Conservation (phyloP, 164 flowering plant genomes). For the Piper longum region DNA sequence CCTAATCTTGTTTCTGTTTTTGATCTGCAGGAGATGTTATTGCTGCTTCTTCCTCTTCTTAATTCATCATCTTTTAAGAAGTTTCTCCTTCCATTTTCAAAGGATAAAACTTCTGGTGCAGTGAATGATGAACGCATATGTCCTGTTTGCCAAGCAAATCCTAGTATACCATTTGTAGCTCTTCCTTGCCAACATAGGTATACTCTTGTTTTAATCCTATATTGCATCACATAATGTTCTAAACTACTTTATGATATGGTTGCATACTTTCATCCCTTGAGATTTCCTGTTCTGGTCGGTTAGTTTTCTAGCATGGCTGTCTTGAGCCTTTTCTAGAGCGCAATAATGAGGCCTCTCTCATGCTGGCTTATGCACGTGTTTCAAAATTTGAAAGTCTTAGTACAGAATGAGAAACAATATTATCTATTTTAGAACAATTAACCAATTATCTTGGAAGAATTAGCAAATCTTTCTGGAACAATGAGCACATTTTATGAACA, state of each 20-base stretch:
- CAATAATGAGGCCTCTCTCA: not conserved
- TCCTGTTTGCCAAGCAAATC: slow-evolving; percentile 72
- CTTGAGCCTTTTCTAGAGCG: not conserved
- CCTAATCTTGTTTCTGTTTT: not conserved
- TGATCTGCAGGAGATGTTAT: slow-evolving; percentile 76
- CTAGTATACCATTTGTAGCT: slow-evolving; percentile 76
- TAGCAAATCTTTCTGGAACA: not conserved
- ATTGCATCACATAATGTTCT: too few relatives aligned
- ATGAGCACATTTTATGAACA: not conserved
- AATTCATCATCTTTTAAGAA: slow-evolving; percentile 74
- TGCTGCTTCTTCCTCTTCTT: slow-evolving; percentile 90
- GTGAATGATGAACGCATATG: slow-evolving; percentile 41
- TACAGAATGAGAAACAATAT: too few relatives aligned
- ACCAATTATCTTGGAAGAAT: not conserved
- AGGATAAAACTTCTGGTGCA: slow-evolving; percentile 60
- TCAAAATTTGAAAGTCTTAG: not conserved
- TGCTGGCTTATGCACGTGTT: not conserved
- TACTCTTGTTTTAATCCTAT: not conserved
- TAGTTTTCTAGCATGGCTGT: not conserved
- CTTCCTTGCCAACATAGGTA: slow-evolving; percentile 98
- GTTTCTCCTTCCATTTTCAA: slow-evolving; percentile 70
- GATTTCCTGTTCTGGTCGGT: not conserved
- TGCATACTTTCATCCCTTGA: not conserved
- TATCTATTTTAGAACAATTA: not conserved
- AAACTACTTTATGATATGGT: not conserved